These are phyloP conservation scores for Alternaria metachromatica DNA, from an alignment of 2,329 filamentous ascomycete genomes.

Conservation along the genomic window DNA sequence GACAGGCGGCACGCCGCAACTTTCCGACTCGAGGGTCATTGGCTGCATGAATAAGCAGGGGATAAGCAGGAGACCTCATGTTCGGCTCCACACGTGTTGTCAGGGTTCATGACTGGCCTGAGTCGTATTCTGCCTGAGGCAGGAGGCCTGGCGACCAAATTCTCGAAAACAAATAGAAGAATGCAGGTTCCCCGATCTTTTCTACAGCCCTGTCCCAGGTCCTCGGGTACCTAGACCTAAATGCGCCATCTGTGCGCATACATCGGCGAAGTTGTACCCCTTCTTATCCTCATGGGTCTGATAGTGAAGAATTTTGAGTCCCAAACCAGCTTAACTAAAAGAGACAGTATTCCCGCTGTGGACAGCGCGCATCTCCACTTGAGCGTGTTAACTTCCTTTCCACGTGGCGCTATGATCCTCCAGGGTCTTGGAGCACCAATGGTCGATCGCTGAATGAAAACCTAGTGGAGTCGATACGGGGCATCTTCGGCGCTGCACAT, in stretches of 20 bases:
- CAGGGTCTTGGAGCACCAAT: constrained; percentile 2
- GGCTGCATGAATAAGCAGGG: neutral
- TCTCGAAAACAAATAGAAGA: neutral
- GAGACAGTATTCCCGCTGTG: neutral
- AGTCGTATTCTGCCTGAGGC: neutral
- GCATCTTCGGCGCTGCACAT: neutral
- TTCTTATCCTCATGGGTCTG: neutral
- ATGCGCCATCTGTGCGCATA: neutral
- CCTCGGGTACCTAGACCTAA: neutral
- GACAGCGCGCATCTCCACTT: constrained; percentile 1
- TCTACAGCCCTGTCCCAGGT: neutral
- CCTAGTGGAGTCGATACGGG: neutral
- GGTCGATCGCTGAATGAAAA: neutral
- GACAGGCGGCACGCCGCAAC: neutral
- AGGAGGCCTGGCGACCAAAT: neutral
- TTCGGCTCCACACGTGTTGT: constrained; percentile 5
- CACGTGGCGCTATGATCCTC: constrained; percentile 1
- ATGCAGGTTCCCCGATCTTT: neutral
- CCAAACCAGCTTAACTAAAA: neutral
- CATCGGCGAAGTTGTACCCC: neutral
- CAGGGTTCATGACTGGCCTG: neutral
- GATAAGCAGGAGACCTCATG: neutral
- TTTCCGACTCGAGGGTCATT: neutral
- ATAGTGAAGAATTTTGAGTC: neutral
- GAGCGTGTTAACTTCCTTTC: constrained; percentile 1